Evolutionary conservation across 148 eudicot genomes (phyloP), one percentile per base, ranked within the genome.

Genomic region (Persicaria maculosa): DNA sequence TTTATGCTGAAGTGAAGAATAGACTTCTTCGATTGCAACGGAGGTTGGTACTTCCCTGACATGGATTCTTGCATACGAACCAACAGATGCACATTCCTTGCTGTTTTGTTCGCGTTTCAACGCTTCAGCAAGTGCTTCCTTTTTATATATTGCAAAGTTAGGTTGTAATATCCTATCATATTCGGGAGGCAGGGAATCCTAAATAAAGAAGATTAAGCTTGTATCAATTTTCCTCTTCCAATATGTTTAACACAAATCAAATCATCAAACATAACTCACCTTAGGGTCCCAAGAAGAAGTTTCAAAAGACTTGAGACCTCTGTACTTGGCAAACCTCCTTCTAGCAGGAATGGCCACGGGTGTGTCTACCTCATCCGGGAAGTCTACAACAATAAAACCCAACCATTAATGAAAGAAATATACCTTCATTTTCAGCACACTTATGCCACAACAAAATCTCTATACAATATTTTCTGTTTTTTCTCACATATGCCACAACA

Each of bases 241-340:
- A 70, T 22, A 20, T 11, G 43, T 3, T 31, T 0, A 65, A 67
- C 40, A 0, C 1, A 67, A 11, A 5, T 16, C 71, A 71, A 46
- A 17, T 19, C 76, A 43, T 47, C 7, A 58, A 45, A 50, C 22
- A 80, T 47, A 52, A 77, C 77, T 79, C 80, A 95, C 99, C 81
- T 92, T 90, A 12, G 97, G 96, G 80, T 95, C 99, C 99, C 99
- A 95, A 55, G 96, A 77, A 25, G 99, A 95, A 43, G 99, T 95
- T 78, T 96, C 87, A 73, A 92, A 95, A 72, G 98, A 95, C 86
- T 92, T 95, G 31, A 95, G 84, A 52, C 97, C 97, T 86, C 99
- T 85, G 72, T 90, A 95, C 81, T 90, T 92, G 47, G 97, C 97
- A 81, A 92, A 95, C 44, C 99, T 88, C 79, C 85, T 92, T 61